Conservation (phyloP, 2,329 filamentous ascomycete genomes). For the Chaetomium strumarium region DNA sequence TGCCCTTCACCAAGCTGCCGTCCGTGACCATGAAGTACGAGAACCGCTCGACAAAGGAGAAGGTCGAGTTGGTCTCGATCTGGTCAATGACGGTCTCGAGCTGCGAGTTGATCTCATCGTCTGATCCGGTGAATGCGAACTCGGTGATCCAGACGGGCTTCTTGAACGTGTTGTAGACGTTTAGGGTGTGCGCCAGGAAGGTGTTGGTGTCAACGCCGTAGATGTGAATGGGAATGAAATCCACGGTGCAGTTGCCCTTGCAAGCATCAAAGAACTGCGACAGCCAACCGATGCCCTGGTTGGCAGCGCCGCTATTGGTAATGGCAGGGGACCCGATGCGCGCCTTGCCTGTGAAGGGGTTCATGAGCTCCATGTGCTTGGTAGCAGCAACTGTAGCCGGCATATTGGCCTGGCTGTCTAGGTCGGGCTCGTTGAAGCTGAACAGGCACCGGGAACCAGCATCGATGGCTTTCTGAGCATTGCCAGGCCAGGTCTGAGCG, state of each 20-base stretch:
- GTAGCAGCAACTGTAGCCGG: slow-evolving; percentile 45
- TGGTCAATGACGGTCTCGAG: slow-evolving; percentile 42
- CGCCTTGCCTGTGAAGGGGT: slow-evolving; percentile 47
- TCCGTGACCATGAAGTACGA: slow-evolving; percentile 50
- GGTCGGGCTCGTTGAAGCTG: slow-evolving; percentile 69
- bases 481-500: slow-evolving; percentile 43
- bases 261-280: slow-evolving; percentile 47
- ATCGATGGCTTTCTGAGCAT: slow-evolving; percentile 47
- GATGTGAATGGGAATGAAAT: slow-evolving; percentile 61
- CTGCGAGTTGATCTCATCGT: slow-evolving; percentile 42
- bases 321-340: slow-evolving; percentile 55
- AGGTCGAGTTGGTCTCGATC: slow-evolving; percentile 41
- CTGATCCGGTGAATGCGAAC: slow-evolving; percentile 49
- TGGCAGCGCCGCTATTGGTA: slow-evolving; percentile 48
- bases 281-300: slow-evolving; percentile 53
- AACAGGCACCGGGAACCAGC: slow-evolving; percentile 53
- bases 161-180: slow-evolving; percentile 41
- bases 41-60: slow-evolving; percentile 49
- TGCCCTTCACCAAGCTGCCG: slow-evolving; percentile 37
- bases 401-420: slow-evolving; percentile 53
- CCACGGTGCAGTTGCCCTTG: slow-evolving; percentile 44
- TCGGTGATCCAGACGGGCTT: slow-evolving; percentile 59
- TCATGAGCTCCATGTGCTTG: slow-evolving; percentile 49
- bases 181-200: slow-evolving; percentile 50
- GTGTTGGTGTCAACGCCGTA: slow-evolving; percentile 45